Evolutionary conservation across 306 rosid species (phyloP).

Genomic region (Quercus cerris): DNA sequence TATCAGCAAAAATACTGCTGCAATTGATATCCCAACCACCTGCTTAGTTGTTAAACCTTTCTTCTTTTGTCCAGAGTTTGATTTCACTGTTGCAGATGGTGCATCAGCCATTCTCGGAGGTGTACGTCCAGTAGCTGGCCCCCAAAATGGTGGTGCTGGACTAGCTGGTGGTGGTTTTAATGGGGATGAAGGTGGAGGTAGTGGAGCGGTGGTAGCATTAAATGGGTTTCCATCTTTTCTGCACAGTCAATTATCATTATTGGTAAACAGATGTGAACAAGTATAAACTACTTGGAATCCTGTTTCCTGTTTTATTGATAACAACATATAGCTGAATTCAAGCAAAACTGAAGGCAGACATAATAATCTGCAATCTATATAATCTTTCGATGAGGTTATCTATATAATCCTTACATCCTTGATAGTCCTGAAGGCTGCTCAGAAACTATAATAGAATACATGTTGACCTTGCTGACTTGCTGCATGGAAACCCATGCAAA

Average conservation of each 20-base stretch:
- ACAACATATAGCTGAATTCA: slow-evolving; percentile 10
- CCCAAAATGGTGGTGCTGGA: slow-evolving; percentile 33
- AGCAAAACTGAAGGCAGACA: background rate
- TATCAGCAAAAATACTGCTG: slow-evolving; percentile 45
- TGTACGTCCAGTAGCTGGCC: slow-evolving; percentile 41
- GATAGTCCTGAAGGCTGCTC: background rate
- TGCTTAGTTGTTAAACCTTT: slow-evolving; percentile 38
- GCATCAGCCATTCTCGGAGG: slow-evolving; percentile 58
- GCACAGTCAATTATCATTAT: slow-evolving; percentile 32
- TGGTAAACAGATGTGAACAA: slow-evolving; percentile 17
- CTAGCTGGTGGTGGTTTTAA: slow-evolving; percentile 27
- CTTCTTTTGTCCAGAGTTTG: slow-evolving; percentile 52
- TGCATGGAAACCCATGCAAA: background rate
- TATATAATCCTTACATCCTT: background rate
- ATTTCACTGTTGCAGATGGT: slow-evolving; percentile 51
- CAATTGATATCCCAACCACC: slow-evolving; percentile 76
- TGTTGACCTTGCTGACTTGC: background rate
- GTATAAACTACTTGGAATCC: background rate
- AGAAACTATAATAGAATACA: background rate
- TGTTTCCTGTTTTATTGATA: background rate
- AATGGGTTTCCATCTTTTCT: slow-evolving; percentile 85
- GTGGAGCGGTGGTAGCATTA: slow-evolving; percentile 53
- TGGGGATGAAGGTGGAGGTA: slow-evolving; percentile 47
- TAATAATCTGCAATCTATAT: background rate
- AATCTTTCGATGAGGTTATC: background rate